Evolutionary conservation across 768 basidiomycete genomes (phyloP), one percentile per base, ranked within the genome.

Genomic region (Leccinum broughii): DNA sequence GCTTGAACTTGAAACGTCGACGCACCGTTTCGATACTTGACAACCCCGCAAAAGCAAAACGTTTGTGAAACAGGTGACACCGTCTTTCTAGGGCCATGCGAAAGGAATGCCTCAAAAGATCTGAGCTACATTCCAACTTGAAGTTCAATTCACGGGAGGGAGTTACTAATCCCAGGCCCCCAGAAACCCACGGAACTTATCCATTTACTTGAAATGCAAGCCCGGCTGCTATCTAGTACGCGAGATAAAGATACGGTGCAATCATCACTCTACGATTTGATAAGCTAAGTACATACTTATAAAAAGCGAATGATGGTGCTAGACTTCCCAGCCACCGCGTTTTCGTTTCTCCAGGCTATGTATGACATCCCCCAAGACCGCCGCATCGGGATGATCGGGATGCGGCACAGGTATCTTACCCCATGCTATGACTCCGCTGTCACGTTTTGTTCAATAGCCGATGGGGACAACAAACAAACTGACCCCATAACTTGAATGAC

Each of bases 31-130:
- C 44, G 44, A 20, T 2, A 11, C 34, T 48, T 51, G 55, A 58
- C 59, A n/a, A 50, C 49, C 55, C 22, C 50, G 17, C 41, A 48
- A 26, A 53, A 20, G 39, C 8, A 8, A 4, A 39, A 24, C 17
- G 30, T 30, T 17, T n/a, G 9, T 60, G 62, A 64, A 64, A 64
- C 62, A 34, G 41, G 37, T 15, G 37, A 15, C 14, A 39, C 37
- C 37, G 15, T 39, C 37, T 3, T 39, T 39, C 15, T 37, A 15
- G 15, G 37, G 39, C 39, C 17, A n/a, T 41, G 39, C 39, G 39
- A n/a, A 37, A 15, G 37, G 15, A 15, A 37, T 37, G 14, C 37
- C 15, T 15, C 37, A 37, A 15, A 37, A 37, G 37, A 37, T 2
- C 17, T 20, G n/a, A 44, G 41, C 44, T n/a, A n/a, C 44, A 20